Evolutionary conservation across 1,284 basidiomycete genomes (phyloP), one percentile per base, ranked within the genome.

Genomic region (Puccinia polysora): DNA sequence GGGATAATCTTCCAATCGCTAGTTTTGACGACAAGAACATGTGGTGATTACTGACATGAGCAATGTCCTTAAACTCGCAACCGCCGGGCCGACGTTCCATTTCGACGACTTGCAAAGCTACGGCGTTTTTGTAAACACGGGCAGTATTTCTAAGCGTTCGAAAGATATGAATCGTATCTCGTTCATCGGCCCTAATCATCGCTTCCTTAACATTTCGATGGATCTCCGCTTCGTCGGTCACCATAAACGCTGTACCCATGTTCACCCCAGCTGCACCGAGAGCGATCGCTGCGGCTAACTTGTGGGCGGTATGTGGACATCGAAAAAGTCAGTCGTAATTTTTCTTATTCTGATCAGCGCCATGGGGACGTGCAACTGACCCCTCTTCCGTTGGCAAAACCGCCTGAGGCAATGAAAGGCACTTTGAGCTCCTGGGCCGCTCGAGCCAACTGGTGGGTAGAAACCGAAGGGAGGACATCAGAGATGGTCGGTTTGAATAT

Each of bases 181-280:
- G 84, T 80, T 97, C 93, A 5, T 84, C 86, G 5, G 90, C 87
- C 10, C 85, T 83, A 62, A 97, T 88, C 65, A 97, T 95, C 79
- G 86, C 88, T 65, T 91, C 83, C 81, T 97, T 97, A 84, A 97
- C 90, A 75, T 87, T 89, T 75, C 89, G 84, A 80, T 96, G 91
- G 74, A 95, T 92, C 20, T 90, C 87, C 68, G 89, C 87, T 77
- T 82, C 81, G 38, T 77, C 77, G 32, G 82, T 69, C 2, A 69
- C 67, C 67, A 69, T 69, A n/a, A 69, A 69, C 8, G 67, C 67
- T 18, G 67, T 69, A 12, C 67, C 91, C 88, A 92, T 90, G 78
- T 92, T 94, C 7, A 88, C 84, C 50, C 91, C 89, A 50, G 83
- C 82, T 69, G 92, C 90, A 69, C 94, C 93, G 3, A 96, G 82